phyloP scores from a whole-genome alignment of 768 basidiomycete species.

The Phylloporus sp. region DNA sequence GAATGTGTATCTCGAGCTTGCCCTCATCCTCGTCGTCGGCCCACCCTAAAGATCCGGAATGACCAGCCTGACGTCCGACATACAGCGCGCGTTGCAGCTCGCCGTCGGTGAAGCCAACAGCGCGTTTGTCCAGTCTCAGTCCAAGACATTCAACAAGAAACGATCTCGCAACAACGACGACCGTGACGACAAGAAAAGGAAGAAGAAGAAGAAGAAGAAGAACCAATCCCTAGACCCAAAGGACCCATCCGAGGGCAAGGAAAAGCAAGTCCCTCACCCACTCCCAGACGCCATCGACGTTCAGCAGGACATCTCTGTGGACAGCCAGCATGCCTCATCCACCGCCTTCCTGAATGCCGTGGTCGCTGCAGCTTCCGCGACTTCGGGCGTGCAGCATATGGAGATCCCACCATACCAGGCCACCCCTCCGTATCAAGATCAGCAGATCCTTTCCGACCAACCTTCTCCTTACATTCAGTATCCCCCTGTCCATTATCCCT shows the following conservation, averaged over 20 bases:
- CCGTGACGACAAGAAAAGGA: constrained; percentile 35
- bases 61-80: constrained; percentile 37
- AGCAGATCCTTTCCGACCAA: constrained; percentile 26
- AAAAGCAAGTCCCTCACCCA: constrained; percentile 30
- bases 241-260: constrained; percentile 28
- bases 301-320: constrained; percentile 19
- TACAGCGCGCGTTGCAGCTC: constrained; percentile 47
- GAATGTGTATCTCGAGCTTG: constrained; percentile 31
- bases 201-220: constrained; percentile 33
- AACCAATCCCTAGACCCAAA: constrained; percentile 6
- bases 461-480: constrained; percentile 27
- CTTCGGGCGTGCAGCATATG: constrained; percentile 32
- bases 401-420: constrained; percentile 26
- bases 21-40: constrained; percentile 37
- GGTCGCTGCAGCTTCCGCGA: constrained; percentile 58
- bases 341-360: constrained; percentile 60
- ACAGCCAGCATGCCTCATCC: constrained; percentile 44
- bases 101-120: constrained; percentile 44
- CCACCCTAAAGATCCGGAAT: constrained; percentile 37
- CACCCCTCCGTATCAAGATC: constrained; percentile 33
- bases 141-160: constrained; percentile 32
- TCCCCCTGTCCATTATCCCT: constrained; percentile 27
- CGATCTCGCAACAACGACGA: constrained; percentile 23
- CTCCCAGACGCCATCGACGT: constrained; percentile 29
- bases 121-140: constrained; percentile 30